Evolutionary conservation across 257 asterid species (phyloP).

Genomic region (Gentiana dahurica): DNA sequence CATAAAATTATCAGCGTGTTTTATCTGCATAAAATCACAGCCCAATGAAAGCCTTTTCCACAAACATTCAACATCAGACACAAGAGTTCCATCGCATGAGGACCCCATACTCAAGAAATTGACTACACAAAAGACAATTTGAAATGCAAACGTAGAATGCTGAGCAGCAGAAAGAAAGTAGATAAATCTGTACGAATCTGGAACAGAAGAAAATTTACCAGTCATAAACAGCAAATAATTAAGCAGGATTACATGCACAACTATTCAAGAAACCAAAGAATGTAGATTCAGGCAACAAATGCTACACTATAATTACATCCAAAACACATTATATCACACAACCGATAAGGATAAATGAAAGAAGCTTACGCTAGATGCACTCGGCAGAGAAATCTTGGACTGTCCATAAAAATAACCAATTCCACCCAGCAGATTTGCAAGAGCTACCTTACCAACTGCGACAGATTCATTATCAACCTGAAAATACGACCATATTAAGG

Average conservation of each 20-base stretch:
- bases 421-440: conserved; percentile 91
- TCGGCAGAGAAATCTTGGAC: conserved; percentile 72
- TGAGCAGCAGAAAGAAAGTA: too few species aligned
- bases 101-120: too few species aligned
- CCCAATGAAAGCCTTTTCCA: conserved; percentile 22
- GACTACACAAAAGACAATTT: too few species aligned
- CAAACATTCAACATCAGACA: too few species aligned
- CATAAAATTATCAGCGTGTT: conserved; percentile 37
- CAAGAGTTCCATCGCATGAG: too few species aligned
- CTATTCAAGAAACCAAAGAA: background rate
- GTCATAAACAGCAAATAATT: background rate
- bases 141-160: too few species aligned
- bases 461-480: conserved; percentile 64
- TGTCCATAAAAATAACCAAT: conserved; percentile 94
- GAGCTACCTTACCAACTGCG: conserved; percentile 70
- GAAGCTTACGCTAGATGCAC: conserved; percentile 46
- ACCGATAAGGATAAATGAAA: background rate
- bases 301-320: too few species aligned
- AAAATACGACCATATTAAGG: conserved; percentile 20
- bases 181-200: too few species aligned
- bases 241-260: background rate
- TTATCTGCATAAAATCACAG: conserved; percentile 50
- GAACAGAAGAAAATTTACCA: too few species aligned
- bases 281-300: too few species aligned
- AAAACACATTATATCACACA: too few species aligned